A percentile compares a stretch with the other conserved stretches of the same genome.
Conservation (phyloP, 2,329 filamentous ascomycete genomes). For the Phaeosphaeria sp. region DNA sequence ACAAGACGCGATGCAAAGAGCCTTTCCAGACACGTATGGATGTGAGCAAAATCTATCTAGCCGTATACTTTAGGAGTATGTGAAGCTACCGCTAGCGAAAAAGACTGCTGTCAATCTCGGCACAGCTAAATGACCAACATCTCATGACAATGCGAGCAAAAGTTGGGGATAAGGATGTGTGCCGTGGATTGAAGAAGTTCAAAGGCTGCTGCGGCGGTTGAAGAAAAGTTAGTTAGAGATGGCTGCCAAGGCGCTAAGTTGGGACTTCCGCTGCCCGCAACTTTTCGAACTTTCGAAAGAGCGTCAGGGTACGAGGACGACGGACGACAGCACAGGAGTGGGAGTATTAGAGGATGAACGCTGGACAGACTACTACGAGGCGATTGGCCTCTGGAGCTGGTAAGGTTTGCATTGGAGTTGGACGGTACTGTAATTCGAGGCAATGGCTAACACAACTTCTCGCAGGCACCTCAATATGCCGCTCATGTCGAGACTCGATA, state of each 20-base stretch:
- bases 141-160: constrained; percentile 63
- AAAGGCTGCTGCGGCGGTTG: constrained; percentile 15
- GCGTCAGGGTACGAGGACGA: constrained; percentile 14
- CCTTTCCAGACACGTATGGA: constrained; percentile 26
- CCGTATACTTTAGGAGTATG: constrained; percentile 75
- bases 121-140: constrained; percentile 89
- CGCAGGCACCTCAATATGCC: constrained; percentile 52
- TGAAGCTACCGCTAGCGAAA: constrained; percentile 98
- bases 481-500: constrained; percentile 53
- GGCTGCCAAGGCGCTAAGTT: constrained; percentile 32
- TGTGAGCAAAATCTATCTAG: constrained; percentile 98
- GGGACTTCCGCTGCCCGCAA: constrained; percentile 37
- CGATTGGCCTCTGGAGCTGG: constrained; percentile 51
- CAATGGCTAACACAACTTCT: constrained; percentile 33
- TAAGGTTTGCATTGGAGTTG: constrained; percentile 26
- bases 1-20: neutral
- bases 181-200: constrained; percentile 58
- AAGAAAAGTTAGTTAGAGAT: constrained; percentile 23
- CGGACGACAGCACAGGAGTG: constrained; percentile 15
- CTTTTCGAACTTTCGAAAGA: constrained; percentile 21
- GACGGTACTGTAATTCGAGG: too few relatives aligned
- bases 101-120: constrained; percentile 84
- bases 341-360: constrained; percentile 46
- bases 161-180: constrained; percentile 94
- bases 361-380: constrained; percentile 53